phyloP scores from a whole-genome alignment of 495 filamentous ascomycete genomes.

The Tuber umbilicatum region DNA sequence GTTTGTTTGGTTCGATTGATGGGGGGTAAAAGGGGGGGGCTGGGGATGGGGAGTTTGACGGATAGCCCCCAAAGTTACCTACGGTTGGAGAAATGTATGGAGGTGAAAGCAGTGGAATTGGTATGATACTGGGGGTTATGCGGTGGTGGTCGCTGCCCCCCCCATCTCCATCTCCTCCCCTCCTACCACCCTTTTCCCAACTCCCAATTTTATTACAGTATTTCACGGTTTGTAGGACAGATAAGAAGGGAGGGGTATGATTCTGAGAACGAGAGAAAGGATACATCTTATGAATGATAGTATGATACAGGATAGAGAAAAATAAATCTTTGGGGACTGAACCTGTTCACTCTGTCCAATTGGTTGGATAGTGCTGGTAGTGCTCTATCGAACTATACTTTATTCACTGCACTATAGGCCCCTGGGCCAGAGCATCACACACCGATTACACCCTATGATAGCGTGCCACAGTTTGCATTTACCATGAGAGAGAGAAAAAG shows the following conservation, averaged over 20 bases:
- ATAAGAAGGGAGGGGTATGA: background rate
- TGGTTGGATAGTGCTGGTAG: background rate
- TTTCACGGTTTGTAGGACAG: background rate
- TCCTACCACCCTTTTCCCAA: background rate
- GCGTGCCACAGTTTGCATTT: background rate
- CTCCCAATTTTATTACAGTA: background rate
- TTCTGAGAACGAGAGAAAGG: background rate
- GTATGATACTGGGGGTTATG: background rate
- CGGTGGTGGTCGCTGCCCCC: background rate
- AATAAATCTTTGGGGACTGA: background rate
- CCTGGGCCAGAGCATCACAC: background rate
- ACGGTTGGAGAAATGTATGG: background rate
- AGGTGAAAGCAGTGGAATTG: background rate
- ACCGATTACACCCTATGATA: background rate
- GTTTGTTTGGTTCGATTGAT: background rate
- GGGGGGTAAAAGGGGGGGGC: background rate
- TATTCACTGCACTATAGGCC: background rate
- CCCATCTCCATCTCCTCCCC: background rate
- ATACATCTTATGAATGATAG: background rate
- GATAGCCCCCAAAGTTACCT: background rate
- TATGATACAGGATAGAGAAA: background rate
- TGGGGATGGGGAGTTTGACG: background rate
- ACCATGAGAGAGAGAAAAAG: background rate
- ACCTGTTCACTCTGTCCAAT: background rate
- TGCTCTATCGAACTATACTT: background rate